phyloP scores from a whole-genome alignment of 306 rosid species.

The Cyclanthera cordifolia region DNA sequence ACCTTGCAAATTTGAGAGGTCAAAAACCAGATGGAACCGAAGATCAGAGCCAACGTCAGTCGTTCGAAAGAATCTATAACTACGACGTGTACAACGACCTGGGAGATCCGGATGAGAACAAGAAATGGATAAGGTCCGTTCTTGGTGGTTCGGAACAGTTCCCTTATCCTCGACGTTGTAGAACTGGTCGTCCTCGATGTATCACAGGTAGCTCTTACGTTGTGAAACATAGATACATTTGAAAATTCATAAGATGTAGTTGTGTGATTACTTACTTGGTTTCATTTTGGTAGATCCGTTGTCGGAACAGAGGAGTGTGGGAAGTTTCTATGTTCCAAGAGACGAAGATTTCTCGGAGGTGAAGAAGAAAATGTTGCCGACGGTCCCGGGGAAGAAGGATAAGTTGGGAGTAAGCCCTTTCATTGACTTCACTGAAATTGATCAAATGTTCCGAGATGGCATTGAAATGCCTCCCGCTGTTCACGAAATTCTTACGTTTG shows the following conservation, averaged over 20 bases:
- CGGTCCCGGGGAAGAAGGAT: neutral
- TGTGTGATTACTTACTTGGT: no score
- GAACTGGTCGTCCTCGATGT: constrained; percentile 18
- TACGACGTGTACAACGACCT: constrained; percentile 42
- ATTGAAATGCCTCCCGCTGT: neutral
- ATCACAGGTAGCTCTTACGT: neutral
- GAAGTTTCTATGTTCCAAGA: constrained; percentile 42
- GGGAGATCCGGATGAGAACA: constrained; percentile 24
- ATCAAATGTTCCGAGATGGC: constrained; percentile 2
- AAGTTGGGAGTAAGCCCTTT: neutral
- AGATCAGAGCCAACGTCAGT: neutral
- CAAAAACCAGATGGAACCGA: neutral
- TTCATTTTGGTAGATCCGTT: constrained; percentile 29
- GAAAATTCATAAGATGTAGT: no score
- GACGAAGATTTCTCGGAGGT: constrained; percentile 52
- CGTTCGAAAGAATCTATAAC: constrained; percentile 29
- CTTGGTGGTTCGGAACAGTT: constrained; percentile 14
- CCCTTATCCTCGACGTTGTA: constrained; percentile 24
- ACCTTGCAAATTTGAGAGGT: constrained; percentile 27
- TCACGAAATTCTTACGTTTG: neutral
- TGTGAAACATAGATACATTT: no score
- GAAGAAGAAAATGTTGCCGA: constrained; percentile 31
- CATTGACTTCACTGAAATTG: neutral
- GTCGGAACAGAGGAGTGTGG: constrained; percentile 31
- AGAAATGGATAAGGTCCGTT: constrained; percentile 13